phyloP scores from a whole-genome alignment of 169 alveolate species.

The Plasmodium knowlesi region DNA sequence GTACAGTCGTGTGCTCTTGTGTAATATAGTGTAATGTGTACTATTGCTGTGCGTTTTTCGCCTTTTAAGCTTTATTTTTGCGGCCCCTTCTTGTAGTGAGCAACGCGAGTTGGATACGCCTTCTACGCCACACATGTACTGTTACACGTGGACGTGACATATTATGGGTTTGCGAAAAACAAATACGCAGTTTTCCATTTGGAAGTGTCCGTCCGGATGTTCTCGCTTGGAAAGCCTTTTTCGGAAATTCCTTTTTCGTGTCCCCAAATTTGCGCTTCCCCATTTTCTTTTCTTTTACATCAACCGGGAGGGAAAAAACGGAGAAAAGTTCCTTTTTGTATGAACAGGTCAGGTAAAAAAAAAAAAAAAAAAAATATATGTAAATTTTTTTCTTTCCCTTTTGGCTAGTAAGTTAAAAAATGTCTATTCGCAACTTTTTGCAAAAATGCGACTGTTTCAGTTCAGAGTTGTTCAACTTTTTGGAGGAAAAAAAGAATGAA shows the following conservation, averaged over 20 bases:
- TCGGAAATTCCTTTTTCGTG: neutral
- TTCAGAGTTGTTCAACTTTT: neutral
- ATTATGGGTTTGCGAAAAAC: neutral
- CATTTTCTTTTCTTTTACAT: neutral
- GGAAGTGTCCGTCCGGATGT: neutral
- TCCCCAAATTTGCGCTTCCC: neutral
- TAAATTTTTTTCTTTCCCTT: neutral
- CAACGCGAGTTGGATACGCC: neutral
- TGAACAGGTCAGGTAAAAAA: neutral
- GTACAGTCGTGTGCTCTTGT: no score
- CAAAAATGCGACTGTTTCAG: neutral
- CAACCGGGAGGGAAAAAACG: neutral
- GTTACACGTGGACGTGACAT: neutral
- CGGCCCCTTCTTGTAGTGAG: neutral
- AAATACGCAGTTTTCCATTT: neutral
- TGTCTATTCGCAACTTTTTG: neutral
- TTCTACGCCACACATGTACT: neutral
- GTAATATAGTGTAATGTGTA: neutral
- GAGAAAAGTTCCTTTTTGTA: neutral
- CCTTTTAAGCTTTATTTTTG: neutral
- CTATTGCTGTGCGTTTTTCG: neutral
- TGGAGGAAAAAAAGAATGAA: conserved; percentile 1
- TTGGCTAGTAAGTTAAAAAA: neutral
- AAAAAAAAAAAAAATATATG: no score
- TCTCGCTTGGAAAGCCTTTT: neutral